phyloP scores from a whole-genome alignment of 2,329 filamentous ascomycete species.

The Juglanconis oblonga region DNA sequence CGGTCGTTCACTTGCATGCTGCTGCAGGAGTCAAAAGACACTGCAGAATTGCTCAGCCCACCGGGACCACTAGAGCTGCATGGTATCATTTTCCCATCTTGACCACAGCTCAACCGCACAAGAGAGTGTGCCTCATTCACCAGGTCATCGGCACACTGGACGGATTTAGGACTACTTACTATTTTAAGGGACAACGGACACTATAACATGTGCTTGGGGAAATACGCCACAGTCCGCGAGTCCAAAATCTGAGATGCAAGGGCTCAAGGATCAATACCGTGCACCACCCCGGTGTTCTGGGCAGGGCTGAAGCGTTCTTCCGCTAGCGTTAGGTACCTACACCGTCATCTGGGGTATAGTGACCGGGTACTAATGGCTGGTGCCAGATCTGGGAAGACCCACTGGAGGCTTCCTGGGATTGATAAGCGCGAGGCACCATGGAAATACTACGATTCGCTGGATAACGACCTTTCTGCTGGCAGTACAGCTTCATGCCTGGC shows the following conservation, averaged over 20 bases:
- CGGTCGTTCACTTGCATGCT: constrained; percentile 12
- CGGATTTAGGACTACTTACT: constrained; percentile 9
- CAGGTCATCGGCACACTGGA: neutral
- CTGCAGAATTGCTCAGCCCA: constrained; percentile 18
- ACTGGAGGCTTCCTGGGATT: neutral
- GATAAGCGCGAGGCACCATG: neutral
- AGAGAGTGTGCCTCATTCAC: neutral
- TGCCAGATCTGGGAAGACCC: constrained; percentile 7
- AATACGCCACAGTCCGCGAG: neutral
- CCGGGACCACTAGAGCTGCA: constrained; percentile 9
- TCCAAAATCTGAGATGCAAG: constrained; percentile 10
- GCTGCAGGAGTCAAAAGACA: constrained; percentile 9
- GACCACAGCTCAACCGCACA: neutral
- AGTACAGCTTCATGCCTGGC: constrained; percentile 1
- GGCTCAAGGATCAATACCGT: constrained; percentile 7
- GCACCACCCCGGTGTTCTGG: constrained; percentile 4
- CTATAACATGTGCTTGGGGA: constrained; percentile 1
- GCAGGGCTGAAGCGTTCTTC: constrained; percentile 8
- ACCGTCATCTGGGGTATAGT: neutral
- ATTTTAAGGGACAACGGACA: constrained; percentile 12
- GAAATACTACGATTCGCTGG: constrained; percentile 10
- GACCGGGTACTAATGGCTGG: neutral
- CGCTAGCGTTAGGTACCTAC: neutral
- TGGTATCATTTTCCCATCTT: neutral
- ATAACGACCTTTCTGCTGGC: constrained; percentile 3